phyloP scores from a whole-genome alignment of 1,284 basidiomycete species.

The Kalmanozyma brasiliensis region DNA sequence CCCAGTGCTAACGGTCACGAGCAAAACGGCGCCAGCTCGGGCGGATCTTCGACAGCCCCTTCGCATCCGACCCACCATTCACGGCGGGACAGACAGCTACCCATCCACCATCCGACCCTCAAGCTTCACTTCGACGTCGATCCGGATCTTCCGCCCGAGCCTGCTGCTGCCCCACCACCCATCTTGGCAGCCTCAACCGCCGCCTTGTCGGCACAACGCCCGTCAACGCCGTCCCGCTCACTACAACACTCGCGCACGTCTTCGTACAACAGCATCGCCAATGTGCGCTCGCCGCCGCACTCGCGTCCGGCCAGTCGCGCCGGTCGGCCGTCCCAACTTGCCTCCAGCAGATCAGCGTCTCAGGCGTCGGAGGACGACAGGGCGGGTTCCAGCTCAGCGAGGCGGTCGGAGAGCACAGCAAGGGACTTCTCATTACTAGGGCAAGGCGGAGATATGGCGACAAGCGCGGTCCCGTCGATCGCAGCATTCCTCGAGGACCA shows the following conservation, averaged over 20 bases:
- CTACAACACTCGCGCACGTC: constrained; percentile 34
- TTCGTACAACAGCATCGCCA: constrained; percentile 19
- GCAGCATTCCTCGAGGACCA: constrained; percentile 39
- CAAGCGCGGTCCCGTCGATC: constrained; percentile 14
- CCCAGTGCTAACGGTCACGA: constrained; percentile 6
- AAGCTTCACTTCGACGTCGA: constrained; percentile 56
- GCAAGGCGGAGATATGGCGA: too few relatives aligned
- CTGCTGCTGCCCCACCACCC: constrained; percentile 3
- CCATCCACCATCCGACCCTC: constrained; percentile 61
- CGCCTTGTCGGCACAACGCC: constrained; percentile 13
- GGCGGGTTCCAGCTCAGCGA: neutral
- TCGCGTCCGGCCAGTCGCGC: constrained; percentile 37
- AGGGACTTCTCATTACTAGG: constrained; percentile 2
- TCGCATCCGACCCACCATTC: constrained; percentile 8
- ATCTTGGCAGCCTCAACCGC: constrained; percentile 1
- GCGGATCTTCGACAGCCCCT: constrained; percentile 1
- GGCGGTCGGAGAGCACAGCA: constrained; percentile 6
- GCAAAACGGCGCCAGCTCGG: constrained; percentile 7
- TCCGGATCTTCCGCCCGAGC: constrained; percentile 39
- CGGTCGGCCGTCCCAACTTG: constrained; percentile 20
- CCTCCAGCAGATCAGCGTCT: constrained; percentile 20
- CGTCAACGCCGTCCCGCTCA: constrained; percentile 25
- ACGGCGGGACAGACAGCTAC: constrained; percentile 32
- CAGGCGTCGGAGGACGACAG: constrained; percentile 13
- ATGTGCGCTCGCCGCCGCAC: constrained; percentile 33